Conservation (phyloP, 139 green algal species). For the Chlorella sorokiniana region DNA sequence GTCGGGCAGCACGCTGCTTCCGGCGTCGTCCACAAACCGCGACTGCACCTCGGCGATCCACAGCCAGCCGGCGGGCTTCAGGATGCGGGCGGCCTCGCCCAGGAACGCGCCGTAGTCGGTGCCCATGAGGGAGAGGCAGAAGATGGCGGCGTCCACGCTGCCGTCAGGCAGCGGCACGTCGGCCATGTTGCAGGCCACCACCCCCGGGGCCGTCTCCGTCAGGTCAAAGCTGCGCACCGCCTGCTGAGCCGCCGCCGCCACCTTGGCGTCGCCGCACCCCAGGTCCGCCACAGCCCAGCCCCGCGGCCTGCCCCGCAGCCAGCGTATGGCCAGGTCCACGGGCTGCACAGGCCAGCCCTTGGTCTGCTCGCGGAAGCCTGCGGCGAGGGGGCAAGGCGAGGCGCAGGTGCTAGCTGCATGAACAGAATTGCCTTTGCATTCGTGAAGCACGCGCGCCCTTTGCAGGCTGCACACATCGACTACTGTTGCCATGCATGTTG, state of each 20-base stretch:
- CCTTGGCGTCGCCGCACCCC: constrained; percentile 91
- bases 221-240: constrained; percentile 91
- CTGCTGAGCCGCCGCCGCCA: constrained; percentile 68
- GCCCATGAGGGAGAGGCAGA: constrained; percentile 97
- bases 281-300: constrained; percentile 86
- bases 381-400: background rate
- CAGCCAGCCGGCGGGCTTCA: constrained; percentile 74
- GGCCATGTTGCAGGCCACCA: constrained; percentile 96
- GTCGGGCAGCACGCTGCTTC: constrained; percentile 45
- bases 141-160: constrained; percentile 85
- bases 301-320: constrained; percentile 50
- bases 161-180: constrained; percentile 47
- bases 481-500: background rate
- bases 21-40: constrained; percentile 36
- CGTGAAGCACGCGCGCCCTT: too few relatives aligned
- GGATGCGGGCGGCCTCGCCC: constrained; percentile 82
- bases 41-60: constrained; percentile 95
- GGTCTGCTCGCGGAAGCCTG: constrained; percentile 84
- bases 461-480: background rate
- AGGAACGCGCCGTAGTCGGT: constrained; percentile 89
- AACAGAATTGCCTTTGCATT: background rate
- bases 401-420: background rate
- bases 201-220: constrained; percentile 70
- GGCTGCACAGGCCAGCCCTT: constrained; percentile 86
- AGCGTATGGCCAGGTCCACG: constrained; percentile 76